These are phyloP conservation scores for Rubia peregrina DNA, from an alignment of 305 asterid species.

Conservation along the genomic window DNA sequence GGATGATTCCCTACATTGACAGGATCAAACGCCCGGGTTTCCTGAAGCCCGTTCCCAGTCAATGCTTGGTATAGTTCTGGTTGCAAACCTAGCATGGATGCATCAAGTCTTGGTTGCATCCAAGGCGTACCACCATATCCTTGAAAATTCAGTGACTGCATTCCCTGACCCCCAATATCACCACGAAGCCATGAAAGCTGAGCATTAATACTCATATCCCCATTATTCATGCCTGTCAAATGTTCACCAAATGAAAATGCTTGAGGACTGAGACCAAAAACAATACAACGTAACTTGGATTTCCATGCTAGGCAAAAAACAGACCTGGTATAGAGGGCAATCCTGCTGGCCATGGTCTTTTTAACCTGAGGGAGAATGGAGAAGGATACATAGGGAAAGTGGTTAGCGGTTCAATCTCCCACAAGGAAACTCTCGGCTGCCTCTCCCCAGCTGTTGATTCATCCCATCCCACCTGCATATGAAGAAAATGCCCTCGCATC, in stretches of 20 bases:
- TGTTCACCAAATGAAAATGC: conserved; percentile 9
- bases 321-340: conserved; percentile 68
- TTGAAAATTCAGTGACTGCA: conserved; percentile 58
- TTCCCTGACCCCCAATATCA: conserved; percentile 52
- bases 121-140: conserved; percentile 58
- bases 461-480: conserved; percentile 97
- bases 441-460: conserved; percentile 99
- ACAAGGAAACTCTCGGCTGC: conserved; percentile 93
- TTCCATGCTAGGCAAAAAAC: conserved; percentile 10
- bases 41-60: conserved; percentile 58
- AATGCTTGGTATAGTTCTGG: conserved; percentile 76
- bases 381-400: conserved; percentile 96
- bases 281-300: conserved; percentile 1
- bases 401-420: conserved; percentile 93
- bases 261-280: not conserved
- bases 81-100: conserved; percentile 60
- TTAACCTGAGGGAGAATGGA: conserved; percentile 92
- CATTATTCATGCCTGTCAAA: conserved; percentile 50
- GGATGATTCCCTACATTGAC: conserved; percentile 49
- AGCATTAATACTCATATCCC: conserved; percentile 54
- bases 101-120: conserved; percentile 77
- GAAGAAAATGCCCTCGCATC: conserved; percentile 1
- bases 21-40: conserved; percentile 50
- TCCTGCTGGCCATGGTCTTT: conserved; percentile 95
- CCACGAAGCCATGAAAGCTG: conserved; percentile 76